Percentiles rank a stretch among this genome's conserved stretches.
These are phyloP conservation scores for Solanum bulbocastanum DNA, from an alignment of 257 asterid genomes.

Conservation along the genomic window DNA sequence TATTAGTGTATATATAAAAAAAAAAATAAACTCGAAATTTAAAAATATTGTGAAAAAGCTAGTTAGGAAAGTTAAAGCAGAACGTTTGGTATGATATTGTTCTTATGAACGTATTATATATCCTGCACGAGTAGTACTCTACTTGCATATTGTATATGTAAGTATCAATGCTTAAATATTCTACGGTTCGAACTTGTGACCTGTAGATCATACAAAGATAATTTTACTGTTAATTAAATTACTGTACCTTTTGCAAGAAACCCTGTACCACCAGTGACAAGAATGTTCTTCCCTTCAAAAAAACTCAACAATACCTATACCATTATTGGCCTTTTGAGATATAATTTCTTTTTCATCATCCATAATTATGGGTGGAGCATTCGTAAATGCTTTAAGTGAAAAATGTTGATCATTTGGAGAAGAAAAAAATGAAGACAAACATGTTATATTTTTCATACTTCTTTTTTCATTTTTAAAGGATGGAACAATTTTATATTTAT, in stretches of 20 bases:
- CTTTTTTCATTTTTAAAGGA: background rate
- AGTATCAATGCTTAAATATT: too few relatives aligned
- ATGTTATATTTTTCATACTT: background rate
- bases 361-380: background rate
- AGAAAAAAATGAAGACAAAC: background rate
- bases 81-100: too few relatives aligned
- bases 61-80: too few relatives aligned
- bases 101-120: too few relatives aligned
- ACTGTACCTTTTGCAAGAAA: conserved; percentile 57
- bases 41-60: too few relatives aligned
- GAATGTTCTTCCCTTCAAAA: conserved; percentile 34
- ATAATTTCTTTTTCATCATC: background rate
- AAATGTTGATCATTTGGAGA: background rate
- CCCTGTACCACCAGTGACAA: conserved; percentile 66
- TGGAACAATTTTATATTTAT: background rate
- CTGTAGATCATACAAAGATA: too few relatives aligned
- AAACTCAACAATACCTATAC: conserved; percentile 46
- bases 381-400: background rate
- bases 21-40: too few relatives aligned
- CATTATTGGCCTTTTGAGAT: background rate
- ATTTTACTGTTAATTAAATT: too few relatives aligned
- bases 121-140: too few relatives aligned
- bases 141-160: too few relatives aligned
- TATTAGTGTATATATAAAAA: too few relatives aligned
- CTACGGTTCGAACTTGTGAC: too few relatives aligned